Percentiles rank a stretch among this genome's conserved stretches.
These are phyloP conservation scores for Beauveria sp. DNA, from an alignment of 2,329 filamentous ascomycete species.

Conservation along the genomic window DNA sequence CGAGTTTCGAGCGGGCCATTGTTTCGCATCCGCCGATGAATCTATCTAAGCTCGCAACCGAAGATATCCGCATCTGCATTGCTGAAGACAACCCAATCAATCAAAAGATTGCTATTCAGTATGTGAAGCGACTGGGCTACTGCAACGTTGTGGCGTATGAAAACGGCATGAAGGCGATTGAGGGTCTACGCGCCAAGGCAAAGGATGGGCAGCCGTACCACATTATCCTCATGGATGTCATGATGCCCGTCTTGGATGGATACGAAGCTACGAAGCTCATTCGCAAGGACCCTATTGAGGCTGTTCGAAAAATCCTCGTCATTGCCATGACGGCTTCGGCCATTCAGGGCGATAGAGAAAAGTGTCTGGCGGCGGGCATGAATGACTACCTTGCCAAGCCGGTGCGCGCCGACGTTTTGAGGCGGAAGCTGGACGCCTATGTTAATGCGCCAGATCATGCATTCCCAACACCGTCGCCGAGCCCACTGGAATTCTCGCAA, in stretches of 20 bases:
- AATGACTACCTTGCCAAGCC: constrained; percentile 96
- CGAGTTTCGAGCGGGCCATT: constrained; percentile 29
- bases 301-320: constrained; percentile 76
- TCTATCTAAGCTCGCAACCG: constrained; percentile 64
- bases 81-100: constrained; percentile 96
- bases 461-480: constrained; percentile 17
- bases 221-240: constrained; percentile 89
- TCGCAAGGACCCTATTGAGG: constrained; percentile 65
- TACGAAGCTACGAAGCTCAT: constrained; percentile 85
- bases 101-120: constrained; percentile 87
- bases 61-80: constrained; percentile 80
- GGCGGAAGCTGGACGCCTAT: constrained; percentile 65
- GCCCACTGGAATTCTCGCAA: constrained; percentile 14
- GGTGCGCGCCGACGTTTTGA: constrained; percentile 80
- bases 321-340: constrained; percentile 97
- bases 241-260: constrained; percentile 90
- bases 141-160: constrained; percentile 76
- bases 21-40: constrained; percentile 48
- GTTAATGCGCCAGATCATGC: constrained; percentile 30
- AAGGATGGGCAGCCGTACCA: constrained; percentile 72
- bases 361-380: constrained; percentile 93
- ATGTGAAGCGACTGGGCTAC: constrained; percentile 79
- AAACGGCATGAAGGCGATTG: constrained; percentile 81
- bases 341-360: constrained; percentile 89
- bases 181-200: constrained; percentile 65